A percentile compares a stretch with the other conserved stretches of the same genome.
Evolutionary conservation across 805 yeast species (phyloP).

Genomic region (Zygosaccharomyces bisporus): DNA sequence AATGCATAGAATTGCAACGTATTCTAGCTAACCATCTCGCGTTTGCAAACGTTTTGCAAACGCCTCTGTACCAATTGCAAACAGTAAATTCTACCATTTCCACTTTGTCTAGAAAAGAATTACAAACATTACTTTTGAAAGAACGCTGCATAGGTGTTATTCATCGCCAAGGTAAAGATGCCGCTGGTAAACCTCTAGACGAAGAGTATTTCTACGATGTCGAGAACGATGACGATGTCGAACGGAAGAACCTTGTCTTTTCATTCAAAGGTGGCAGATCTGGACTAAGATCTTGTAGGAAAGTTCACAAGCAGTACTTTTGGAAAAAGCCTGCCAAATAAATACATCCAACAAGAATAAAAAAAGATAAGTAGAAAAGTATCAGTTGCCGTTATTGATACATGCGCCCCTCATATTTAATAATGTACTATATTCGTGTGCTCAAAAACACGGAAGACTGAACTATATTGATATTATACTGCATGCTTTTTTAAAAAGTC

Average conservation of each 20-base stretch:
- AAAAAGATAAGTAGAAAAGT: not conserved
- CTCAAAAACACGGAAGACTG: no score
- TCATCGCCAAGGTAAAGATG: constrained; percentile 87
- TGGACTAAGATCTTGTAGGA: constrained; percentile 84
- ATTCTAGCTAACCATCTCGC: constrained; percentile 81
- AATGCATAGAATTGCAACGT: constrained; percentile 53
- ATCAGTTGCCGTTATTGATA: not conserved
- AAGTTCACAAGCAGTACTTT: constrained; percentile 76
- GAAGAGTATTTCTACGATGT: constrained; percentile 90
- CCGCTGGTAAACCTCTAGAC: constrained; percentile 91
- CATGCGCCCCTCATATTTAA: not conserved
- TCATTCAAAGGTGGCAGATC: constrained; percentile 73
- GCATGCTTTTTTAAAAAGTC: constrained; percentile 53
- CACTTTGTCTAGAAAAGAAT: constrained; percentile 42
- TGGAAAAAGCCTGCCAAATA: constrained; percentile 45
- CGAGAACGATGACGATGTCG: constrained; percentile 71
- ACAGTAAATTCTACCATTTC: constrained; percentile 57
- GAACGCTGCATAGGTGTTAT: constrained; percentile 77
- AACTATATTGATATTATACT: constrained; percentile 18
- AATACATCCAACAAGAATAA: not conserved
- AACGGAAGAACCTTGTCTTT: constrained; percentile 65
- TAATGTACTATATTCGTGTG: not conserved
- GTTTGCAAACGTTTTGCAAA: constrained; percentile 80
- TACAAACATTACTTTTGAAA: constrained; percentile 43
- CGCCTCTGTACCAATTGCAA: constrained; percentile 72